Base-by-base conservation (phyloP, 257 asterid genomes). In the Cruciata laevipes region DNA sequence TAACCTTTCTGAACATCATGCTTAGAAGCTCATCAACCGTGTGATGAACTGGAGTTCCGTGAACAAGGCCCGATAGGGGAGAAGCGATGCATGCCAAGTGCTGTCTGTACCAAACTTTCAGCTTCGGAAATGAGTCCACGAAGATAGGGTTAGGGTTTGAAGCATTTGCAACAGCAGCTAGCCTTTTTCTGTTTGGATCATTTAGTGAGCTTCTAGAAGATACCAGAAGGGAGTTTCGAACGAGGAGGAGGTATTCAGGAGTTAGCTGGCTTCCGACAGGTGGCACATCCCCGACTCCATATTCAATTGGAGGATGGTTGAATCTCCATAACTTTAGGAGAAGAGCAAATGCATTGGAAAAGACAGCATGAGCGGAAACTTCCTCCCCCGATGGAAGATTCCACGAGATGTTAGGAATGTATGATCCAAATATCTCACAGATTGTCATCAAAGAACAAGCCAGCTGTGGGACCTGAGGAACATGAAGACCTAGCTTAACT, bases 71-170 rank as follows among this genome's bases (percentile, higher is more conserved):
- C 7, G 95, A 85, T 61, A 93, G 89, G 30, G 99, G 87, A 60
- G 99, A 93, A 68, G 96, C 99, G 73, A 93, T 86, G 66, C 96
- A 93, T 21, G 99, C 89, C 66, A 88, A 62, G 71, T 93, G 99
- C 78, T 93, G 99, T 79, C 99, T 87, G 61, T 93, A 90, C 99
- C 99, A 93, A 64, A 81, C 95, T 76, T 91, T 90, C 27, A 93
- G 89, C 63, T 93, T 90, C 20, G 99, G 99, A 82, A 90, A 93
- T 0, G 97, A 93, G 75, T 93, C 97, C 20, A 93, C 94, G 57
- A 93, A 93, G 57, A 93, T 88, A 66, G 99, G 96, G 66, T 84
- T 77, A 8, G 89, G 74, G 61, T 90, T 82, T 0, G 89, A 82
- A 51, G 94, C 83, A 76, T 71, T 78, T 64, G 91, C 95, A 49